Percentiles rank a stretch among this genome's conserved stretches.
These are phyloP conservation scores for Bimuria novae-zelandiae DNA, from an alignment of 2,329 filamentous ascomycete species.

Conservation along the genomic window DNA sequence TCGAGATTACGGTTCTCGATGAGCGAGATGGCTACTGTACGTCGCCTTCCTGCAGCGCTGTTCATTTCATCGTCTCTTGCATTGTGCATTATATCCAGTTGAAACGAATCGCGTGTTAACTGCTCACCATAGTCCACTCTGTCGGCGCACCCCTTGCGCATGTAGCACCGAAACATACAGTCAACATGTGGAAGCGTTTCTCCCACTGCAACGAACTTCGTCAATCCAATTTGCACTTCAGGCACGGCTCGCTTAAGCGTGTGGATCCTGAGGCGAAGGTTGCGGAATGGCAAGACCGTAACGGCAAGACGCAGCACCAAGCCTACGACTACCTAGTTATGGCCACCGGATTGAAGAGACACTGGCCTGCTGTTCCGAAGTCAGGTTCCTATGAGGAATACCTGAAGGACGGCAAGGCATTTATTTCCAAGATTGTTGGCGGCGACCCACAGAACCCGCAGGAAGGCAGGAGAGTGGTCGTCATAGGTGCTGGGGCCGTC, in stretches of 20 bases:
- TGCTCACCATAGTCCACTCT: conserved; percentile 63
- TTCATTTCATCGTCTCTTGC: not conserved
- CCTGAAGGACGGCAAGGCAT: conserved; percentile 63
- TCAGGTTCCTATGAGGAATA: conserved; percentile 66
- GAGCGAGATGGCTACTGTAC: conserved; percentile 83
- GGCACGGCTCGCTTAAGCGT: conserved; percentile 67
- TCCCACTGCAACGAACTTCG: conserved; percentile 69
- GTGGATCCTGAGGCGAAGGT: conserved; percentile 65
- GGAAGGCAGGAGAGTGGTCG: conserved; percentile 59
- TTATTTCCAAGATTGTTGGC: conserved; percentile 56
- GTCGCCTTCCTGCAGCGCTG: conserved; percentile 28
- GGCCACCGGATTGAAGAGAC: conserved; percentile 70
- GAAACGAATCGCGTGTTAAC: conserved; percentile 21
- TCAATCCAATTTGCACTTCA: conserved; percentile 63
- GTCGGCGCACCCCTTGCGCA: conserved; percentile 77
- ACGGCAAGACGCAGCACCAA: conserved; percentile 50
- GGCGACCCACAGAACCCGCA: conserved; percentile 28
- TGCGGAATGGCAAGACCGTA: conserved; percentile 60
- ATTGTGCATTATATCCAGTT: conserved; percentile 7
- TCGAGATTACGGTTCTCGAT: conserved; percentile 76
- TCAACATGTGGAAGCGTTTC: conserved; percentile 73
- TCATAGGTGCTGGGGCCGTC: conserved; percentile 80
- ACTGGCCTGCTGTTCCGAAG: conserved; percentile 75
- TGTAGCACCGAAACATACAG: conserved; percentile 64
- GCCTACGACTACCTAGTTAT: conserved; percentile 77